Evolutionary conservation across 2,329 filamentous ascomycete species (phyloP).

Genomic region (Cytospora schulzeri): DNA sequence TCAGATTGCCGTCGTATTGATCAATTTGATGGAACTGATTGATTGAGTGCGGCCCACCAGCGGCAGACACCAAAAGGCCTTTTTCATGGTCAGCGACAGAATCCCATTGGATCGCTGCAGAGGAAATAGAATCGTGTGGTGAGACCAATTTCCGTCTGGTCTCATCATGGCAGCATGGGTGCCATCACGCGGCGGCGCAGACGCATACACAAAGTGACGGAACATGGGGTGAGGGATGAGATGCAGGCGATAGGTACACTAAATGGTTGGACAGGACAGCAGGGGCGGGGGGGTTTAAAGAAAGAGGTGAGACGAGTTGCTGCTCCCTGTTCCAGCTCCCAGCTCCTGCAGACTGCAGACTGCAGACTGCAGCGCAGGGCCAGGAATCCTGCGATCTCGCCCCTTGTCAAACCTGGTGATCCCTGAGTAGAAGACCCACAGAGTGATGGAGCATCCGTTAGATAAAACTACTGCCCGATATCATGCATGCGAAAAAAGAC

Average conservation of each 20-base stretch:
- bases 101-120: conserved; percentile 20
- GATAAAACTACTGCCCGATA: not conserved
- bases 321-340: not conserved
- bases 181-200: not conserved
- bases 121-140: conserved; percentile 3
- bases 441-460: not conserved
- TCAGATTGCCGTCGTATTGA: not conserved
- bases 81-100: conserved; percentile 15
- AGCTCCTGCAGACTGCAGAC: conserved; percentile 7
- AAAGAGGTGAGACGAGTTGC: conserved; percentile 24
- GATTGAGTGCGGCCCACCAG: conserved; percentile 17
- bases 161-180: not conserved
- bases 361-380: conserved; percentile 7
- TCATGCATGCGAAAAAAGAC: not conserved
- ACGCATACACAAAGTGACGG: conserved; percentile 1
- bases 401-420: not conserved
- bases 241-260: conserved; percentile 19
- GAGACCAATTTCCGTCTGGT: conserved; percentile 16
- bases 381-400: not conserved
- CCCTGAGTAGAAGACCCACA: not conserved
- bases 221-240: conserved; percentile 19
- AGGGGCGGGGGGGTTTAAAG: conserved; percentile 15
- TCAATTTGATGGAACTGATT: conserved; percentile 7
- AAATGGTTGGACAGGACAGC: no score
- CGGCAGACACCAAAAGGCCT: conserved; percentile 8